Conservation (phyloP, 73 alveolate genomes). For the Paramecium primaurelia region DNA sequence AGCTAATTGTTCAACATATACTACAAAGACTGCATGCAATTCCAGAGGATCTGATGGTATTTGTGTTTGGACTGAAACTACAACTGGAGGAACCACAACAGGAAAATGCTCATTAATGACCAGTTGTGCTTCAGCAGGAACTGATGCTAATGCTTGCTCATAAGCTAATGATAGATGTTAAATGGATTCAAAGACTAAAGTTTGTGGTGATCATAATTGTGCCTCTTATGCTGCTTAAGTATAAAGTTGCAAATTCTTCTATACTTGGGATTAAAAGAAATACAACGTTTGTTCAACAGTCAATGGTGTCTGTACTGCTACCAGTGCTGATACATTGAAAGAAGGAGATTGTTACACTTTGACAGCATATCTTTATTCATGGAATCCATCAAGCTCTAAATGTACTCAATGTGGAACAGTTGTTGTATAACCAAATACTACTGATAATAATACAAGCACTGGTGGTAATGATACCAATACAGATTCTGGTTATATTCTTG, state of each 20-base stretch:
- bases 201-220: not conserved
- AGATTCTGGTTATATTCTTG: not conserved
- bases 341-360: not conserved
- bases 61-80: slow-evolving; percentile 1
- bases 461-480: not conserved
- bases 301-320: not conserved
- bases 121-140: not conserved
- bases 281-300: not conserved
- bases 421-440: not conserved
- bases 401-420: not conserved
- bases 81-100: not conserved
- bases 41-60: slow-evolving; percentile 13
- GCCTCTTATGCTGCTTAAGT: not conserved
- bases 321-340: not conserved
- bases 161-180: not conserved
- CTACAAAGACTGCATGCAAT: not conserved
- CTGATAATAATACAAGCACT: not conserved
- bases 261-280: not conserved
- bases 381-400: not conserved
- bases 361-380: not conserved
- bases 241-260: not conserved
- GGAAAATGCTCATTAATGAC: not conserved
- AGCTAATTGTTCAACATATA: not conserved
- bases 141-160: not conserved
- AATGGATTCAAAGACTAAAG: not conserved